Base-by-base conservation (phyloP, 2,329 filamentous ascomycete genomes). In the Hypoxylon sp. region DNA sequence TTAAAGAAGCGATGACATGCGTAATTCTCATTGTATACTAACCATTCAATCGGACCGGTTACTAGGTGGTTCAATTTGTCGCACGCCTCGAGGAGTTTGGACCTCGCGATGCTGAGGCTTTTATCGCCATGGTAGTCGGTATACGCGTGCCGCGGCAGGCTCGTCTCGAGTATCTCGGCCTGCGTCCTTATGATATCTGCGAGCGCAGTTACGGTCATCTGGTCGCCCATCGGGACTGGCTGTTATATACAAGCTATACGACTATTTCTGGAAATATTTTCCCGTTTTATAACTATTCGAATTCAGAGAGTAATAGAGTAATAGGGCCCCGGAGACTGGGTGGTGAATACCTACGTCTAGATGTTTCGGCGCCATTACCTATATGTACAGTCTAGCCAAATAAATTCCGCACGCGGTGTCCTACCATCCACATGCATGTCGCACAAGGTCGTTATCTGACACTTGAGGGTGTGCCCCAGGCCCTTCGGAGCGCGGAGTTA, bases 171-270 rank as follows among this genome's bases (percentile, higher is more conserved):
- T 15, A 69, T 68, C 49, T 67, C 67, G 3, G 67, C 67, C 34
- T 69, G 67, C 46, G 39, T 56, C 46, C 57, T 65, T 49, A 69
- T 69, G 30, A 69, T 69, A 26, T 69, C 62, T 50, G 67, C 64
- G n/a, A 69, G 65, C 22, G 67, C 67, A 51, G 63, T 60, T 34
- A 69, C 56, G 32, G 64, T 65, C 67, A 69, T 69, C 55, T 69
- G 67, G 44, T 69, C 67, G 44, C 63, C 67, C 67, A 69, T 69
- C 58, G 52, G 54, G 57, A 20, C 41, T 26, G 22, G 30, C 15
- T 26, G 11, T 46, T 22, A 24, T 13, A 6, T 24, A n/a, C 6
- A 22, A 28, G 11, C 22, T 26, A 5, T 11, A 6, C 15, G 4
- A 7, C 22, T 26, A n/a, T 17, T 47, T 26, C 44, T 47, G 22